These are phyloP conservation scores for Camillea tinctor DNA, from an alignment of 2,329 filamentous ascomycete species.

Conservation along the genomic window DNA sequence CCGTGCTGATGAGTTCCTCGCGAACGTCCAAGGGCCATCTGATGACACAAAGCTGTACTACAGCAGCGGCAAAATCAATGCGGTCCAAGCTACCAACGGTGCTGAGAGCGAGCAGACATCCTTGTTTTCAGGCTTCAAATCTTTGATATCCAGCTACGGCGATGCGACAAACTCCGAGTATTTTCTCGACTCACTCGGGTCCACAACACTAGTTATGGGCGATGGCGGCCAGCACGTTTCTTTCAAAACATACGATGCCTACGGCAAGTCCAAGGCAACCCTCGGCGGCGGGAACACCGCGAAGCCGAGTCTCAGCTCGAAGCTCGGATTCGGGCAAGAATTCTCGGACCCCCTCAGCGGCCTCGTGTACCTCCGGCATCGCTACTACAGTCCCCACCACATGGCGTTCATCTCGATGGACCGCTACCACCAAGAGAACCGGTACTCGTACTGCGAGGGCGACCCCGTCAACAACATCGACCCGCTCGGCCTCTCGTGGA, in stretches of 20 bases:
- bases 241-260: not conserved
- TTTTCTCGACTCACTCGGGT: not conserved
- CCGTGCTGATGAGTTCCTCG: not conserved
- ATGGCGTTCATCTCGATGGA: constrained; percentile 1
- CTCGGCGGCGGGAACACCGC: not conserved
- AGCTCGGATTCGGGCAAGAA: not conserved
- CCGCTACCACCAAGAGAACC: not conserved
- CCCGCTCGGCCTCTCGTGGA: too few relatives aligned
- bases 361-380: constrained; percentile 1
- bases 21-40: not conserved
- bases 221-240: too few relatives aligned
- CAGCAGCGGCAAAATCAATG: not conserved
- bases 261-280: not conserved
- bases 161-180: not conserved
- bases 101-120: not conserved
- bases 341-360: not conserved
- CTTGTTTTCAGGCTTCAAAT: not conserved
- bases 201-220: too few relatives aligned
- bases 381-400: not conserved
- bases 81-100: not conserved
- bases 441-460: constrained; percentile 3
- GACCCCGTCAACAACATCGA: constrained; percentile 1
- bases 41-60: not conserved
- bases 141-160: not conserved
- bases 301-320: not conserved